Evolutionary conservation across 1,284 basidiomycete genomes (phyloP).

Genomic region (Cutaneotrichosporon sp.): DNA sequence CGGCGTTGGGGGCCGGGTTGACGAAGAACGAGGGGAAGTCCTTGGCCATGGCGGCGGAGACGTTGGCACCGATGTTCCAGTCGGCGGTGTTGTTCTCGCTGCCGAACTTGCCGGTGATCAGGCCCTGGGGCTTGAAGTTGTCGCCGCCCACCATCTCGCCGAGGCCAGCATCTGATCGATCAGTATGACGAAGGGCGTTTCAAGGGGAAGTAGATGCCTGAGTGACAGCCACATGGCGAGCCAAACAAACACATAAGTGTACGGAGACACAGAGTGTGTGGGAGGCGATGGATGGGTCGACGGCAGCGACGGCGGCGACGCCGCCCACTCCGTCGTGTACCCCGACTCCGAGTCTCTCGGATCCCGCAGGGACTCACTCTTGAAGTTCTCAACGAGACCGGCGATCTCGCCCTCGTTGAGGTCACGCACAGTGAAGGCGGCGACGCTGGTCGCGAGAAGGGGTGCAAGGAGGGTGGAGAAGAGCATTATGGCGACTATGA

Average conservation of each 20-base stretch:
- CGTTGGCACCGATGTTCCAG: slow-evolving; percentile 6
- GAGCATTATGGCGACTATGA: slow-evolving; percentile 8
- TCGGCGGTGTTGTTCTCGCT: too few relatives aligned
- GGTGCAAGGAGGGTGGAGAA: slow-evolving; percentile 4
- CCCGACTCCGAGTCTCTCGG: too few relatives aligned
- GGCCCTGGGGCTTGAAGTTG: slow-evolving; percentile 13
- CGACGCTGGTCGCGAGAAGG: slow-evolving; percentile 10
- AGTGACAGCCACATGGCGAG: too few relatives aligned
- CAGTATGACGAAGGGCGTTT: too few relatives aligned
- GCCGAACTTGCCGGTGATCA: slow-evolving; percentile 12
- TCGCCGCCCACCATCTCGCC: slow-evolving; percentile 3
- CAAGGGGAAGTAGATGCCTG: too few relatives aligned
- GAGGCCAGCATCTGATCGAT: slow-evolving; percentile 7
- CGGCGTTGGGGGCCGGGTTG: slow-evolving; percentile 42
- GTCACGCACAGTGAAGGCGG: slow-evolving; percentile 2
- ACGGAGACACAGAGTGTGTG: not conserved
- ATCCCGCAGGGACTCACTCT: slow-evolving; percentile 17
- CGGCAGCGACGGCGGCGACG: not conserved
- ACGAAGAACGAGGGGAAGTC: slow-evolving; percentile 90
- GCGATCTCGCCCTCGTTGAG: slow-evolving; percentile 7
- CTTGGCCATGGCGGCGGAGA: slow-evolving; percentile 51
- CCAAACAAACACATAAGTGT: too few relatives aligned
- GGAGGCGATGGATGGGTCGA: not conserved
- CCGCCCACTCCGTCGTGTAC: too few relatives aligned
- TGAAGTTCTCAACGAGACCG: slow-evolving; percentile 5